Base-by-base conservation (phyloP, 257 asterid genomes). In the Jacaranda mimosifolia region DNA sequence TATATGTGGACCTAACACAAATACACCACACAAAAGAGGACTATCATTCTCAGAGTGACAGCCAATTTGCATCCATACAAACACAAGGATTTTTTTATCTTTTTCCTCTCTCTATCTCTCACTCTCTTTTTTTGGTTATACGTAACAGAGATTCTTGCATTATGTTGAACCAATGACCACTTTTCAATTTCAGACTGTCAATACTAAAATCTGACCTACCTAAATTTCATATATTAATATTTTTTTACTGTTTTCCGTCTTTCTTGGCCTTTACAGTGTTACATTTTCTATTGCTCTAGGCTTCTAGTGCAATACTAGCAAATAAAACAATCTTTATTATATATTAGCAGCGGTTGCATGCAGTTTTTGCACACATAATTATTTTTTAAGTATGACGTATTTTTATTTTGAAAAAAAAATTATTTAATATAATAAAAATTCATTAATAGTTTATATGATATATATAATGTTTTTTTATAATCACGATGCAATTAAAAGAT, bases 1-100 rank as follows among this genome's bases (percentile, higher is more conserved):
- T 58, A 58, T 19, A 70, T 79, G 85, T 82, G 83, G 86, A 82
- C 88, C 84, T 77, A 70, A 77, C 85, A 77, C 45, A 78, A 59
- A 70, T 49, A 65, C 70, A 38, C 57, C 73, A 77, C 73, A 57
- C 49, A 77, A 38, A 38, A 67, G 48, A 55, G 79, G 68, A 57
- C 79, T 82, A 64, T 78, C 76, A 39, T 80, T 80, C 78, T 80
- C 63, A 42, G 68, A 32, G 75, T 77, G 85, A 80, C 84, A 77
- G 73, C 82, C 63, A 79, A 73, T 56, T 64, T 79, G 77, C 78
- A 67, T 79, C 78, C 79, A 79, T 77, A 43, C 72, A 79, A 77
- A 69, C 83, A 17, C 52, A n/a, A 71, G 26, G 14, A 19, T 19
- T 15, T 55, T 6, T 76, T 36, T 19, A 9, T 51, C n/a, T 38